Evolutionary conservation across 331 rosid genomes (phyloP).

Genomic region (Dryas integrifolia): DNA sequence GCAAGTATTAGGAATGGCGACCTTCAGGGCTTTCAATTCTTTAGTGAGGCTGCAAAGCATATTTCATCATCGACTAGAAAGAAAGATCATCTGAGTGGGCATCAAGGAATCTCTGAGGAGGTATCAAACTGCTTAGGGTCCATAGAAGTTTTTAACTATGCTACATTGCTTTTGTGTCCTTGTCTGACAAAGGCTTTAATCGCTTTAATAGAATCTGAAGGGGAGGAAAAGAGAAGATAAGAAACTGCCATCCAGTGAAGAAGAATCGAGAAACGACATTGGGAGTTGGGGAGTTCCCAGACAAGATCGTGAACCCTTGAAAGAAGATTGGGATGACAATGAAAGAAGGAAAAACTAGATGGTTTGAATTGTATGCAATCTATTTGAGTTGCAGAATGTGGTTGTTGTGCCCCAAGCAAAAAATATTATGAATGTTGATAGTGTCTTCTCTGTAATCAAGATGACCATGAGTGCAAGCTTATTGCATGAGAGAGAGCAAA

Average conservation of each 20-base stretch:
- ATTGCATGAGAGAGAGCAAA: too few relatives aligned
- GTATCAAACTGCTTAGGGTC: slow-evolving; percentile 27
- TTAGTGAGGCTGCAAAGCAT: slow-evolving; percentile 42
- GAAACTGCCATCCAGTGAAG: slow-evolving; percentile 52
- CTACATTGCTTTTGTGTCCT: slow-evolving; percentile 12
- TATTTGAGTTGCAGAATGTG: not conserved
- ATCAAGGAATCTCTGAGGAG: slow-evolving; percentile 41
- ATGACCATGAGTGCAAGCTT: not conserved
- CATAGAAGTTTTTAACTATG: not conserved
- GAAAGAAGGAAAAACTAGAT: slow-evolving; percentile 41
- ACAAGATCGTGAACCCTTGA: slow-evolving; percentile 27
- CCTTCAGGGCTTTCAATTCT: slow-evolving; percentile 62
- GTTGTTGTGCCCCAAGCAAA: not conserved
- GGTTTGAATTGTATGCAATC: not conserved
- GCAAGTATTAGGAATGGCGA: slow-evolving; percentile 86
- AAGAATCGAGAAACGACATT: slow-evolving; percentile 43
- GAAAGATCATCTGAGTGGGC: slow-evolving; percentile 32
- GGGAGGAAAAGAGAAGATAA: slow-evolving; percentile 37
- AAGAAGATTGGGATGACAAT: slow-evolving; percentile 46
- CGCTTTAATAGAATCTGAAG: slow-evolving; percentile 33
- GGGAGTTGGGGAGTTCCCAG: slow-evolving; percentile 46
- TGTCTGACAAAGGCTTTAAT: slow-evolving; percentile 20
- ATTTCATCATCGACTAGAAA: slow-evolving; percentile 29
- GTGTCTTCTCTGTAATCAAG: not conserved
- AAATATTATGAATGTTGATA: not conserved